A percentile compares a stretch with the other conserved stretches of the same genome.
These are phyloP conservation scores for Medicago ruthenica DNA, from an alignment of 306 rosid genomes.

Conservation along the genomic window DNA sequence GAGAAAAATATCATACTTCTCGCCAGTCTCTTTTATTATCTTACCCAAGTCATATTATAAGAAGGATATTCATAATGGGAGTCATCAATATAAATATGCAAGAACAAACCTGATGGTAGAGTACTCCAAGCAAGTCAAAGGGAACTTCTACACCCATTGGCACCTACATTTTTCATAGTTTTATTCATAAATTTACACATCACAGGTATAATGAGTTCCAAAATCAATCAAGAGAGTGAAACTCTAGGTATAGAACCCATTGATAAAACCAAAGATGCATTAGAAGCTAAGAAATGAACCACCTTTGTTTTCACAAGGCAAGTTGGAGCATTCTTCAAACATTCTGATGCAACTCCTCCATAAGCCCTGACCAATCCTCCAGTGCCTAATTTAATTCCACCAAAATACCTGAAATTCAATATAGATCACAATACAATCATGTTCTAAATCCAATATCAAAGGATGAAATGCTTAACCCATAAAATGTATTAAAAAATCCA, in stretches of 20 bases:
- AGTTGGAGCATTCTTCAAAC: conserved; percentile 82
- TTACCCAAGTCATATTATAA: conserved; percentile 36
- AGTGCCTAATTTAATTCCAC: conserved; percentile 91
- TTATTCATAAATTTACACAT: conserved; percentile 9
- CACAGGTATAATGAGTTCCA: background rate
- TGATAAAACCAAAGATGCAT: conserved; percentile 26
- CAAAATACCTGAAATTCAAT: conserved; percentile 67
- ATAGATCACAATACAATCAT: conserved; percentile 16
- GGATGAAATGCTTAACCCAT: conserved; percentile 23
- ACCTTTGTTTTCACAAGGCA: conserved; percentile 88
- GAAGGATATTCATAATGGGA: conserved; percentile 29
- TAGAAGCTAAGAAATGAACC: conserved; percentile 36
- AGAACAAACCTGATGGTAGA: conserved; percentile 81
- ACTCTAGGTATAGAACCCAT: background rate
- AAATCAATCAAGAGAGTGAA: conserved; percentile 20
- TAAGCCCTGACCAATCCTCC: conserved; percentile 96
- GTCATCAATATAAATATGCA: conserved; percentile 14
- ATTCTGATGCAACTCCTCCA: conserved; percentile 92
- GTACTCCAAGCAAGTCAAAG: conserved; percentile 75
- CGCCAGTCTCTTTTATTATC: conserved; percentile 11
- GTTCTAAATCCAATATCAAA: conserved; percentile 32
- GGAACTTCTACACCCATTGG: conserved; percentile 92
- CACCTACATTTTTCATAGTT: conserved; percentile 54
- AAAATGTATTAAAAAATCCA: conserved; percentile 15
- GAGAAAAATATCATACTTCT: conserved; percentile 19